phyloP scores from a whole-genome alignment of 2,329 filamentous ascomycete species.

The Microdochium trichocladiopsis region DNA sequence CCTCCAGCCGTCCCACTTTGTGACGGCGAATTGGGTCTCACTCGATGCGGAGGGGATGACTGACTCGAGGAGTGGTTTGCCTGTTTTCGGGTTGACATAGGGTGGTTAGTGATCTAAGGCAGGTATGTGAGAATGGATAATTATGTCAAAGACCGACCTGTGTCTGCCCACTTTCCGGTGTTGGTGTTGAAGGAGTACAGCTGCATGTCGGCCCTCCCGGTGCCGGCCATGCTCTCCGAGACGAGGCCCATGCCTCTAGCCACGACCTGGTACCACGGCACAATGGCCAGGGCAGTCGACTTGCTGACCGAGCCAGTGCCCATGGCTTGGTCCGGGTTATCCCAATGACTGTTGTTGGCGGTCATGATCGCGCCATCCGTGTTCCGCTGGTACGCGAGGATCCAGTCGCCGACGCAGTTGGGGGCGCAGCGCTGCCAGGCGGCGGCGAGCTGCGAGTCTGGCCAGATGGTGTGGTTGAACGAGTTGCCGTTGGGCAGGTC shows the following conservation, averaged over 20 bases:
- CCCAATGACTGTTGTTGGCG: constrained; percentile 9
- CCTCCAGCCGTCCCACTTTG: constrained; percentile 8
- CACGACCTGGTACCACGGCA: constrained; percentile 7
- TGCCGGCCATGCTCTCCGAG: not conserved
- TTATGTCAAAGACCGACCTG: too few relatives aligned
- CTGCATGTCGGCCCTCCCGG: not conserved
- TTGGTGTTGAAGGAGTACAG: not conserved
- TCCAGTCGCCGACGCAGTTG: constrained; percentile 7
- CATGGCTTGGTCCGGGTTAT: constrained; percentile 3
- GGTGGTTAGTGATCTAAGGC: too few relatives aligned
- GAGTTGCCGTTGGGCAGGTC: not conserved
- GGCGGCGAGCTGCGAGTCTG: constrained; percentile 7
- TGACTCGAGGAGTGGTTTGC: constrained; percentile 5
- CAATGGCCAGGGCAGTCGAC: constrained; percentile 8
- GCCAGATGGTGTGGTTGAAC: constrained; percentile 3
- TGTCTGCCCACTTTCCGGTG: constrained; percentile 7
- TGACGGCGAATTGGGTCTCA: constrained; percentile 8
- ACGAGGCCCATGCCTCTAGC: constrained; percentile 2
- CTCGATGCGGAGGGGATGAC: constrained; percentile 7
- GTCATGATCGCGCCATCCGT: constrained; percentile 7
- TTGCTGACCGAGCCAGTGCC: constrained; percentile 4
- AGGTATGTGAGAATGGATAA: too few relatives aligned
- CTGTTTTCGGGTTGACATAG: constrained; percentile 2
- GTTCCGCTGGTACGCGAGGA: constrained; percentile 9
- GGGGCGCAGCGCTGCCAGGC: constrained; percentile 9